Evolutionary conservation across 192 early-diverging fungal genomes (phyloP).

Genomic region (Linnemannia hyalina): DNA sequence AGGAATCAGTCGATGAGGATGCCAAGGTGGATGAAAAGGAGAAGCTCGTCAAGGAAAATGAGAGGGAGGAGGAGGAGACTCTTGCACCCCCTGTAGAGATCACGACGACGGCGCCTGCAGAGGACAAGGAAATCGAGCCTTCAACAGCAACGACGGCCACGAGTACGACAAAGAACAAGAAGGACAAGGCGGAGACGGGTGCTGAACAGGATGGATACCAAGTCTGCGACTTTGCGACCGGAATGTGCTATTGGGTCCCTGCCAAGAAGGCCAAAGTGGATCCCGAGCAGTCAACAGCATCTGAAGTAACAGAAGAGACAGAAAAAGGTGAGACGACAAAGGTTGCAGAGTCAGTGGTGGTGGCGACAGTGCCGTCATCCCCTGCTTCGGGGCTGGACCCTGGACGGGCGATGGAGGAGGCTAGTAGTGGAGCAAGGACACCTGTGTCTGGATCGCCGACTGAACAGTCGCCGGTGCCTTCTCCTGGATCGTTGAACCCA

Average conservation of each 20-base stretch:
- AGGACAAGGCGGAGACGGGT: not conserved
- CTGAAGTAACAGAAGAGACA: not conserved
- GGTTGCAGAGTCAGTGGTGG: not conserved
- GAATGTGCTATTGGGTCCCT: constrained; percentile 50
- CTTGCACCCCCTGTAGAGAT: not conserved
- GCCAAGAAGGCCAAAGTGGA: constrained; percentile 22
- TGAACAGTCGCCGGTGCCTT: not conserved
- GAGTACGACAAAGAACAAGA: not conserved
- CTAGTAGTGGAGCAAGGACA: constrained; percentile 3
- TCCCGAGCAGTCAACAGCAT: not conserved
- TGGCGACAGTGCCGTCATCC: not conserved
- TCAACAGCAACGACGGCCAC: not conserved
- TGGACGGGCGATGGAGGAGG: not conserved
- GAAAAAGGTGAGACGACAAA: not conserved
- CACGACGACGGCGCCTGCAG: not conserved
- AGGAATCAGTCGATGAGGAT: not conserved
- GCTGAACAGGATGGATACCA: constrained; percentile 43
- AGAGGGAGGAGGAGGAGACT: not conserved
- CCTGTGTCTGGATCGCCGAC: not conserved
- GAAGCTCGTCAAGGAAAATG: not conserved
- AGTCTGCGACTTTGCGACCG: constrained; percentile 38
- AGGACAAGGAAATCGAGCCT: not conserved
- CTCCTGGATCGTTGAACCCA: constrained; percentile 27
- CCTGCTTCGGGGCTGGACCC: constrained; percentile 4
- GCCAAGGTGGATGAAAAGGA: not conserved